Percentiles rank a stretch among this genome's conserved stretches.
phyloP scores from a whole-genome alignment of 2,329 filamentous ascomycete genomes.

The Alternaria alternata region DNA sequence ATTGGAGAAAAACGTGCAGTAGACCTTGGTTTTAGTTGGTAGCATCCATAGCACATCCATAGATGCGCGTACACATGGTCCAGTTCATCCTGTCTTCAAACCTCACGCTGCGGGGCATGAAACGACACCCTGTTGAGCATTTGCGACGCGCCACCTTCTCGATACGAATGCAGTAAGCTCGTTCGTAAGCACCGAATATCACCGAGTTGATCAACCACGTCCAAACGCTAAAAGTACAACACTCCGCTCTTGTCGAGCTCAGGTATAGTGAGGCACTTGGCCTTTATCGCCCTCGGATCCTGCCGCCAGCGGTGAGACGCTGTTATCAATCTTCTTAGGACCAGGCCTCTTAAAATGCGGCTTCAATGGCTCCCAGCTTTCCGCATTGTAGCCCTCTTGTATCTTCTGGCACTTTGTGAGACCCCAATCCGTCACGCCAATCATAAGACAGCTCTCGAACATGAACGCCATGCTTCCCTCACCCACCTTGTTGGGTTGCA shows the following conservation, averaged over 20 bases:
- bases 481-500: constrained; percentile 67
- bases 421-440: constrained; percentile 77
- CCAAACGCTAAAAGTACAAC: constrained; percentile 14
- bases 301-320: constrained; percentile 24
- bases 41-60: background rate
- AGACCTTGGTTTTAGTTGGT: background rate
- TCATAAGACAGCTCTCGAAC: constrained; percentile 73
- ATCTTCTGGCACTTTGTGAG: constrained; percentile 74
- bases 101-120: constrained; percentile 10
- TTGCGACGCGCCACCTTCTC: constrained; percentile 6
- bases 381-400: constrained; percentile 76
- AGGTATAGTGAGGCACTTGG: constrained; percentile 40
- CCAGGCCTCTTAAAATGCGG: constrained; percentile 53
- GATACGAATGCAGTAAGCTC: constrained; percentile 10
- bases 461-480: constrained; percentile 73
- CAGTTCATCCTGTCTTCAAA: background rate
- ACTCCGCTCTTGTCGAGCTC: constrained; percentile 1
- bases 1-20: background rate
- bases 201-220: constrained; percentile 6
- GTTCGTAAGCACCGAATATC: constrained; percentile 7
- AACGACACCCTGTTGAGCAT: constrained; percentile 13
- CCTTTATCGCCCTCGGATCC: constrained; percentile 30
- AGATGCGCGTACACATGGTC: background rate
- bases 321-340: constrained; percentile 39
- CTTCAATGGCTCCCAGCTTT: constrained; percentile 75